phyloP scores from a whole-genome alignment of 2,329 filamentous ascomycete species.

The Fusarium torulosum region DNA sequence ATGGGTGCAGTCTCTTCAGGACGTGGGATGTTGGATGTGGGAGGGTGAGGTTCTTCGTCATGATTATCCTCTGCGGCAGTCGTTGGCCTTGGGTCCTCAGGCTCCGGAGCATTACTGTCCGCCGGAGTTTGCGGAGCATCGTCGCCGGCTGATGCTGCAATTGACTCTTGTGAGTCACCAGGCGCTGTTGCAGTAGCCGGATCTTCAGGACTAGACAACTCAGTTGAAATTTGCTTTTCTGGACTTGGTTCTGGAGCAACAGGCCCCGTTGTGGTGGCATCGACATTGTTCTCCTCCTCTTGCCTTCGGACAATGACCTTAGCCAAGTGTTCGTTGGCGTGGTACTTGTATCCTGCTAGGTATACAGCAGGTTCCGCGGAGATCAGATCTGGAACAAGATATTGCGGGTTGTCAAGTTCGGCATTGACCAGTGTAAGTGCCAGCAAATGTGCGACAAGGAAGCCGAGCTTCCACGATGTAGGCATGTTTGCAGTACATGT shows the following conservation, averaged over 20 bases:
- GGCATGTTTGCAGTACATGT: no score
- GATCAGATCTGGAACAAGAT: no score
- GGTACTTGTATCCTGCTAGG: not conserved
- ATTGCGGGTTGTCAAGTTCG: no score
- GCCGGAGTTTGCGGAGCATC: not conserved
- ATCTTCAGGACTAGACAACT: not conserved
- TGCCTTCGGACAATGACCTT: not conserved
- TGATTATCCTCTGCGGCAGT: not conserved
- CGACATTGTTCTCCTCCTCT: not conserved
- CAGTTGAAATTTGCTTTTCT: not conserved
- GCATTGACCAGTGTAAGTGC: no score
- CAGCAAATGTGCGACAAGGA: no score
- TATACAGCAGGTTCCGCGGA: no score
- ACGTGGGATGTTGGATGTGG: not conserved
- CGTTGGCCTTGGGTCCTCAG: not conserved
- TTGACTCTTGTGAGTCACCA: not conserved
- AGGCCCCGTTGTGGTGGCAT: not conserved
- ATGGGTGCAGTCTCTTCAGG: not conserved
- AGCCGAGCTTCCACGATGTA: no score
- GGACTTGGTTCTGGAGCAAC: not conserved
- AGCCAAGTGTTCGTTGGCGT: not conserved
- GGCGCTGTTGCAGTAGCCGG: not conserved
- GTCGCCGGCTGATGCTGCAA: not conserved
- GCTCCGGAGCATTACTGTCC: not conserved
- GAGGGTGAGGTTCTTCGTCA: not conserved